phyloP scores from a whole-genome alignment of 805 yeast species.

The Ogataea salicorniae region DNA sequence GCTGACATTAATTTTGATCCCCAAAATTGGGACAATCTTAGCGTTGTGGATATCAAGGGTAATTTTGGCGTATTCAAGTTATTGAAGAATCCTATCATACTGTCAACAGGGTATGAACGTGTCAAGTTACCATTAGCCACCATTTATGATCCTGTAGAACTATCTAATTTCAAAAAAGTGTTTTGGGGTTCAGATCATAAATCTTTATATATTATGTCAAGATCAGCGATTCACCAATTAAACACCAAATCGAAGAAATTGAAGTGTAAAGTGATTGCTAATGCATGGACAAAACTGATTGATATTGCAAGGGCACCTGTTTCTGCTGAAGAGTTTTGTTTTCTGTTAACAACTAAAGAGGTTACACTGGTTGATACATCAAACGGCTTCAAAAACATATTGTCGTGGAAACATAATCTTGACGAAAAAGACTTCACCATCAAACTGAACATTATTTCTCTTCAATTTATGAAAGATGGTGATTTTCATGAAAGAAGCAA shows the following conservation, averaged over 20 bases:
- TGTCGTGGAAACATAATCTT: conserved; percentile 73
- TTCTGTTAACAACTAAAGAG: conserved; percentile 64
- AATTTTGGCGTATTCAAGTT: conserved; percentile 40
- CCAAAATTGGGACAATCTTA: conserved; percentile 33
- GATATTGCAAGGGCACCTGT: conserved; percentile 34
- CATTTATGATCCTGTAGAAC: conserved; percentile 41
- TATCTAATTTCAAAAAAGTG: conserved; percentile 52
- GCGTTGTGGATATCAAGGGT: conserved; percentile 48
- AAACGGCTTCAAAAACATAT: conserved; percentile 36
- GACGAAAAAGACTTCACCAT: conserved; percentile 51
- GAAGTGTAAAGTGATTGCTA: conserved; percentile 40
- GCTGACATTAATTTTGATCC: conserved; percentile 43
- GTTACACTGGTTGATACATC: conserved; percentile 44
- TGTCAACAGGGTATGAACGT: neutral
- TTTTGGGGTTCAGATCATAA: conserved; percentile 37
- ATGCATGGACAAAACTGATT: conserved; percentile 47
- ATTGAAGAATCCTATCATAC: neutral
- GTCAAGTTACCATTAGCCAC: conserved; percentile 10
- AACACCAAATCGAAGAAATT: conserved; percentile 28
- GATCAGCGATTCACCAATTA: conserved; percentile 38
- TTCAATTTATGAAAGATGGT: neutral
- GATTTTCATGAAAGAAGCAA: no score
- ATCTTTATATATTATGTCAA: conserved; percentile 32
- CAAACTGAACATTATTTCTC: conserved; percentile 30
- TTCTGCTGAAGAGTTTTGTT: conserved; percentile 32